phyloP scores from a whole-genome alignment of 768 basidiomycete genomes.

The Gymnopilus junonius region DNA sequence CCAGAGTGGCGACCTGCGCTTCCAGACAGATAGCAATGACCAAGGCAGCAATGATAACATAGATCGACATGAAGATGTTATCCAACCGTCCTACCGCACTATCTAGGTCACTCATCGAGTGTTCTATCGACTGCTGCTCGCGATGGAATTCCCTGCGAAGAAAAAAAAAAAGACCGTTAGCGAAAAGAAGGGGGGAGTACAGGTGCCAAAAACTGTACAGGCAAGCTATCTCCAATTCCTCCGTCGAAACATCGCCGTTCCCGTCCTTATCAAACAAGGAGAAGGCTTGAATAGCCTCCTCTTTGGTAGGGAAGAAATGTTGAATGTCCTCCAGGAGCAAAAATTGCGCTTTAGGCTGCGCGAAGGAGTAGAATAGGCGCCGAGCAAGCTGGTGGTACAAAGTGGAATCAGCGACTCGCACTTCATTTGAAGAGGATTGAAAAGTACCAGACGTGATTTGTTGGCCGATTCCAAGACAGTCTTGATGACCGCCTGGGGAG shows the following conservation, averaged over 20 bases:
- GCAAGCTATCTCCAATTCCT: slow-evolving; percentile 78
- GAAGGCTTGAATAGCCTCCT: slow-evolving; percentile 72
- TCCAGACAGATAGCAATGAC: slow-evolving; percentile 86
- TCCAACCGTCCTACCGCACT: slow-evolving; percentile 87
- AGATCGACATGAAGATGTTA: slow-evolving; percentile 84
- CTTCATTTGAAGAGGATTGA: neutral
- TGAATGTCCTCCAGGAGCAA: slow-evolving; percentile 72
- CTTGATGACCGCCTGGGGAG: slow-evolving; percentile 79
- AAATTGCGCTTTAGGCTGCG: slow-evolving; percentile 58
- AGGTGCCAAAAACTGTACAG: slow-evolving; percentile 48
- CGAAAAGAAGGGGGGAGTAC: neutral
- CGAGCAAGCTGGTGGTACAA: slow-evolving; percentile 64
- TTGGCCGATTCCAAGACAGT: slow-evolving; percentile 79
- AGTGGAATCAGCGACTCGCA: neutral
- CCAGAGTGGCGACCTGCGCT: slow-evolving; percentile 71
- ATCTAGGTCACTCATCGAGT: slow-evolving; percentile 88
- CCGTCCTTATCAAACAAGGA: slow-evolving; percentile 69
- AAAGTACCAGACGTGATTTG: slow-evolving; percentile 68
- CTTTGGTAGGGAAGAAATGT: slow-evolving; percentile 66
- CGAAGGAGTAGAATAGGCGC: slow-evolving; percentile 86
- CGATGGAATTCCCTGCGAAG: slow-evolving; percentile 73
- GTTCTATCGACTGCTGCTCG: slow-evolving; percentile 82
- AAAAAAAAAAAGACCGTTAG: neutral
- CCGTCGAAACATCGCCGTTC: slow-evolving; percentile 73
- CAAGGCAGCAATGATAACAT: slow-evolving; percentile 70